Base-by-base conservation (phyloP, 2,329 filamentous ascomycete genomes). In the Fusarium sp. region DNA sequence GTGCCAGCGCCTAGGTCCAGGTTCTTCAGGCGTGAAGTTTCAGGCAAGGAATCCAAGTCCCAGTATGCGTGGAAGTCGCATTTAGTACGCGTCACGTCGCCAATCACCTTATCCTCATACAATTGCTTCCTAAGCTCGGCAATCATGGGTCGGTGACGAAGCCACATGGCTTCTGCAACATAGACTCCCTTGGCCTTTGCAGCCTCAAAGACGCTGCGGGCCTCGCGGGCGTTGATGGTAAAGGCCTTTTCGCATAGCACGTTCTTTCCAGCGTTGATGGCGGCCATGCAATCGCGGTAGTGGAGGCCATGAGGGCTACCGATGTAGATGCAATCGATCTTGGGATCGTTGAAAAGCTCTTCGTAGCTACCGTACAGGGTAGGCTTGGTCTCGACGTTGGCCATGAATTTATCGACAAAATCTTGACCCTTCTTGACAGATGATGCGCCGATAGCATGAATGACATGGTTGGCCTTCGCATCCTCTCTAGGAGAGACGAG, bases 41-140 rank as follows among this genome's bases (percentile, higher is more conserved):
- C 50, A 1, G 36, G 38, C 4, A 53, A 14, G 21, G 24, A 3
- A 24, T 42, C 49, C 2, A 50, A 7, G 8, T 50, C 47, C 21
- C 21, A 50, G 5, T 26, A 7, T 14, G 47, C 47, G 2, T 50
- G 47, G 13, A 50, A 53, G 10, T 42, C n/a, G 11, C 50, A 40
- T 15, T n/a, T 42, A 1, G 50, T 50, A 6, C 61, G 56, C 2
- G 49, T 55, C 1, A 60, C 49, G 6, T 39, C 34, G 5, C 49
- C 61, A 62, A 88, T 85, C 80, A 28, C 85, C 85, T 3, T 80
- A 78, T 50, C 34, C 54, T 79, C 69, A 47, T 88, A 82, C 58
- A 65, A 26, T 14, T 50, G 47, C 33, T 66, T 45, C 13, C 62
- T 49, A 21, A 69, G 54, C 39, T 69, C 47, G 8, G 34, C 71